Percentiles rank a stretch among this genome's conserved stretches.
Evolutionary conservation across 371 early-diverging fungal species (phyloP).

Genomic region (Mucor sp.): DNA sequence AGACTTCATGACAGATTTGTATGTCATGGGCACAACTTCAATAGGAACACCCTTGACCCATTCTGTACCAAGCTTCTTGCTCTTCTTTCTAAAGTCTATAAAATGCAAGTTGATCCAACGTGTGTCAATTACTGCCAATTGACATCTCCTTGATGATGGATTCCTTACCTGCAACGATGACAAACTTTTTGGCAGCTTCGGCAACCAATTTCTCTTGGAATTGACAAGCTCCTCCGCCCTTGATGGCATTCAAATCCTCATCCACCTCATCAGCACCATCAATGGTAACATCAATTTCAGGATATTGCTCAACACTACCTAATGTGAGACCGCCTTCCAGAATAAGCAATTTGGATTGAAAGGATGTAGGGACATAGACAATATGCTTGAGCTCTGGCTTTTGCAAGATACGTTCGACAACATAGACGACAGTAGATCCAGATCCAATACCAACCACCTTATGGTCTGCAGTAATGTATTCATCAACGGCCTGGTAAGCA

Average conservation of each 20-base stretch:
- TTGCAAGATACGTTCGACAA: conserved; percentile 77
- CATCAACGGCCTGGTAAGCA: conserved; percentile 83
- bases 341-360: conserved; percentile 85
- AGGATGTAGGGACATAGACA: conserved; percentile 90
- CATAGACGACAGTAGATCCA: conserved; percentile 89
- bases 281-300: conserved; percentile 84
- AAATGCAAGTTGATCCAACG: neutral
- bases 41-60: conserved; percentile 89
- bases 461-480: conserved; percentile 64
- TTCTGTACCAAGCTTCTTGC: conserved; percentile 72
- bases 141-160: neutral
- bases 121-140: neutral
- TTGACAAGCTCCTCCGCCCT: conserved; percentile 95
- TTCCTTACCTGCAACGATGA: conserved; percentile 75
- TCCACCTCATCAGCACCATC: conserved; percentile 97
- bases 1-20: conserved; percentile 24
- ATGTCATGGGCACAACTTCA: conserved; percentile 87
- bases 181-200: conserved; percentile 75
- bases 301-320: conserved; percentile 62
- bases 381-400: conserved; percentile 59
- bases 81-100: conserved; percentile 81
- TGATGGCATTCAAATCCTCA: conserved; percentile 79
- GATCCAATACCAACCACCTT: conserved; percentile 87
- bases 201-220: conserved; percentile 94
- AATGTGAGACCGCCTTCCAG: conserved; percentile 66